Evolutionary conservation across 2,329 filamentous ascomycete genomes (phyloP).

Genomic region (Zymoseptoria crescenta): DNA sequence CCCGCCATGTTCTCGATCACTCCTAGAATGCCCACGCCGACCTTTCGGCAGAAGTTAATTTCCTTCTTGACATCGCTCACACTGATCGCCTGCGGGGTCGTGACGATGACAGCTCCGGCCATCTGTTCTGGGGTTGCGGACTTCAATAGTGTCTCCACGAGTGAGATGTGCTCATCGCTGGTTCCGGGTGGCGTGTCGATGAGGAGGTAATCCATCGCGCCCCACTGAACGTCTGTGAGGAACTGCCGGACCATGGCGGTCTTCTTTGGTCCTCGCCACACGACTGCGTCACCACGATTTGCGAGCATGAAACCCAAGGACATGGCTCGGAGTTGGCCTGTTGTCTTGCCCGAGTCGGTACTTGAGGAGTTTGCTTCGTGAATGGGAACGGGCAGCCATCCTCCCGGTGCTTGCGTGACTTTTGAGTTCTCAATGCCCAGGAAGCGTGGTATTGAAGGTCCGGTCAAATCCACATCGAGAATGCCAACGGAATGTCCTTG

Average conservation of each 20-base stretch:
- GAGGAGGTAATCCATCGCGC: conserved; percentile 78
- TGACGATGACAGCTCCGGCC: conserved; percentile 85
- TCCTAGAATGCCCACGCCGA: conserved; percentile 68
- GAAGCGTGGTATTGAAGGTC: conserved; percentile 91
- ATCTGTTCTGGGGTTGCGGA: conserved; percentile 54
- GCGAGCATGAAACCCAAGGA: conserved; percentile 85
- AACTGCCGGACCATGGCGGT: conserved; percentile 99
- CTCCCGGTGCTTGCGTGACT: conserved; percentile 82
- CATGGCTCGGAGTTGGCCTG: conserved; percentile 72
- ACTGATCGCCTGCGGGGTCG: conserved; percentile 88
- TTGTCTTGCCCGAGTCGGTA: conserved; percentile 19
- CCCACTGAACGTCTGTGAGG: conserved; percentile 83
- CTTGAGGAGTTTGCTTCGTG: conserved; percentile 47
- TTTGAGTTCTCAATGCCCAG: conserved; percentile 83
- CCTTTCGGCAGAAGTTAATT: conserved; percentile 86
- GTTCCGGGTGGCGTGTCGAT: conserved; percentile 96
- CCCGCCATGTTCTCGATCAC: conserved; percentile 97
- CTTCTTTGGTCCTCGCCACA: conserved; percentile 97
- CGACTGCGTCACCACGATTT: conserved; percentile 78
- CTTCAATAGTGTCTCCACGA: conserved; percentile 60
- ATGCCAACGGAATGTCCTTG: conserved; percentile 86
- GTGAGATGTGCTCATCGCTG: conserved; percentile 92
- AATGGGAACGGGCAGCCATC: conserved; percentile 85
- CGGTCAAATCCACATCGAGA: conserved; percentile 91
- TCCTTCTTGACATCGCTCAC: conserved; percentile 93